Base-by-base conservation (phyloP, 768 basidiomycete species). In the Porphyrellus cyaneotinctus region DNA sequence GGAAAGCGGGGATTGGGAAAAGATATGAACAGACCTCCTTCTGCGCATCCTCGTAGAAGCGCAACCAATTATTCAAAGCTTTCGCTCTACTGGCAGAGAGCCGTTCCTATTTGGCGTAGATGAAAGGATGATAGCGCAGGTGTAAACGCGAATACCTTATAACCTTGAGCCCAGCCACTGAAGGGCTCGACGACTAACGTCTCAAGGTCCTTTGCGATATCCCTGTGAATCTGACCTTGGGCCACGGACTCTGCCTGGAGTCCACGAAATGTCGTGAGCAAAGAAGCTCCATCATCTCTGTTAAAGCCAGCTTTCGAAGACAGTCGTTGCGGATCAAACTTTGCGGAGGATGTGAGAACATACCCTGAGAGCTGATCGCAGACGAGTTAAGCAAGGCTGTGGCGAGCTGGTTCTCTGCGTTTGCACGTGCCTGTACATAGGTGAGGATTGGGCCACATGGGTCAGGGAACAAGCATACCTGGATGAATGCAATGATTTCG, bases 221-320 rank as follows among this genome's bases (percentile, higher is more conserved):
- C 74, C 49, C 73, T 77, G 72, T 95, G 91, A 1, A 80, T 78
- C 61, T 84, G 79, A n/a, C 88, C 92, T 61, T 95, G 87, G 14
- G 73, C 70, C 12, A 66, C 64, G 9, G 87, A 82, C 68, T 93
- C 90, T 55, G 77, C 76, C 62, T 91, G 88, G 33, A 93, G 78
- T 15, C 90, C 88, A 14, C 82, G 83, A 68, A 93, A 90, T 2
- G 88, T 79, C 73, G 87, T 80, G 38, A 87, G 77, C 14, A 93
- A 72, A 1, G 91, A 89, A 18, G 91, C 91, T 10, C 91, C 91
- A 54, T 92, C 91, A 62, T 93, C 91, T n/a, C 76, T 79, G 52
- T 74, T 73, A 61, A 91, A 94, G 26, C 85, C 90, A 8, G 75
- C 74, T 54, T 77, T 83, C 84, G 57, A 18, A 52, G 28, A 46